These are phyloP conservation scores for Prunus dulcis DNA, from an alignment of 306 rosid genomes.

Conservation along the genomic window DNA sequence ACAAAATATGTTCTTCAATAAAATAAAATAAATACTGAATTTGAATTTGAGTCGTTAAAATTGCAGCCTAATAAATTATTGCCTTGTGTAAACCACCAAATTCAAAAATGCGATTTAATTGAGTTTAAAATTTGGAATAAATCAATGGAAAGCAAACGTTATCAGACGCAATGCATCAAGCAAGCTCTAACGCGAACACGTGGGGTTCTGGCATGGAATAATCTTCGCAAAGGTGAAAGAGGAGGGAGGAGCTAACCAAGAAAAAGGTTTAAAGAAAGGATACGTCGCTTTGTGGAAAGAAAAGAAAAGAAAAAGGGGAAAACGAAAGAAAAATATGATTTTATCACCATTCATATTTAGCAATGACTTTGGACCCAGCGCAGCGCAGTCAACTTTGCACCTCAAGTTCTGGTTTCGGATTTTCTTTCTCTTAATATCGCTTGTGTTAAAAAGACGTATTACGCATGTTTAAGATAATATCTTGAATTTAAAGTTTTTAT, in stretches of 20 bases:
- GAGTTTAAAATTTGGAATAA: background rate
- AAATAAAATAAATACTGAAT: no score
- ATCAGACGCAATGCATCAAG: background rate
- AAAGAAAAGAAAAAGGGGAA: background rate
- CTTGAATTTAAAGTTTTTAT: no score
- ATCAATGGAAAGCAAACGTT: background rate
- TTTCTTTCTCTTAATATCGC: no score
- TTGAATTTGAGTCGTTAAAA: background rate
- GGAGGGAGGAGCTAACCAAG: background rate
- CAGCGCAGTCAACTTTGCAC: no score
- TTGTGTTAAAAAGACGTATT: no score
- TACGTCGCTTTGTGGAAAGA: background rate
- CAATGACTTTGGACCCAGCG: no score
- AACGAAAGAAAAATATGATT: background rate
- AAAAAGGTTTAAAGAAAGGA: background rate
- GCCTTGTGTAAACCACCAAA: background rate
- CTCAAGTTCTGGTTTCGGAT: no score
- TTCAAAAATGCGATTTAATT: background rate
- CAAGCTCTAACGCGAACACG: background rate
- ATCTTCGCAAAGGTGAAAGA: background rate
- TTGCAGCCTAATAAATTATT: background rate
- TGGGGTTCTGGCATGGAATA: background rate
- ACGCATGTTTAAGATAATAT: no score
- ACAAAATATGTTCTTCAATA: no score
- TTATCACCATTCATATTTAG: no score